These are phyloP conservation scores for Fusarium humuli DNA, from an alignment of 2,329 filamentous ascomycete genomes.

Conservation along the genomic window DNA sequence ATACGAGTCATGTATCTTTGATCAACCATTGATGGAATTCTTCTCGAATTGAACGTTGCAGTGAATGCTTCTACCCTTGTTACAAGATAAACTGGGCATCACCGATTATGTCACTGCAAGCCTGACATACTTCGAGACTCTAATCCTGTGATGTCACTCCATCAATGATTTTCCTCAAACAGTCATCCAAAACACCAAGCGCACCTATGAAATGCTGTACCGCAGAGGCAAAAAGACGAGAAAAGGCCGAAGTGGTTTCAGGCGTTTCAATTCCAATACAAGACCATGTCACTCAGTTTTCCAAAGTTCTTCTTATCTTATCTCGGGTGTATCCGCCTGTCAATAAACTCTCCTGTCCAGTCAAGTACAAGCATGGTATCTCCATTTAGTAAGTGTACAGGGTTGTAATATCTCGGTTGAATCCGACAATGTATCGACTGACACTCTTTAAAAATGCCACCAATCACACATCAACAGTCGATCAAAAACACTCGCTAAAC, in stretches of 20 bases:
- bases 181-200: not conserved
- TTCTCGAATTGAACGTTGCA: not conserved
- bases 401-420: constrained; percentile 8
- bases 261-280: constrained; percentile 19
- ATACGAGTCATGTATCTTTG: not conserved
- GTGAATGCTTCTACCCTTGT: not conserved
- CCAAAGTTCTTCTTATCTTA: constrained; percentile 24
- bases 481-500: constrained; percentile 6
- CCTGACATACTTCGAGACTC: not conserved
- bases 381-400: not conserved
- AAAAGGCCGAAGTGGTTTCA: constrained; percentile 13
- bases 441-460: not conserved
- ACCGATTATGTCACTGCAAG: not conserved
- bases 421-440: constrained; percentile 11
- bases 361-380: not conserved
- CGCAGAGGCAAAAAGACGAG: not conserved
- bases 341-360: not conserved
- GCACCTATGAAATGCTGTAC: constrained; percentile 5
- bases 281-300: constrained; percentile 18
- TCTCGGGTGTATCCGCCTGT: constrained; percentile 15
- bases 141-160: not conserved
- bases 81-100: not conserved
- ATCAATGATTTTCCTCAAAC: too few species aligned
- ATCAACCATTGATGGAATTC: not conserved
- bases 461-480: not conserved